Conservation (phyloP, 805 yeast species). For the Debaryomyces tyrocola region DNA sequence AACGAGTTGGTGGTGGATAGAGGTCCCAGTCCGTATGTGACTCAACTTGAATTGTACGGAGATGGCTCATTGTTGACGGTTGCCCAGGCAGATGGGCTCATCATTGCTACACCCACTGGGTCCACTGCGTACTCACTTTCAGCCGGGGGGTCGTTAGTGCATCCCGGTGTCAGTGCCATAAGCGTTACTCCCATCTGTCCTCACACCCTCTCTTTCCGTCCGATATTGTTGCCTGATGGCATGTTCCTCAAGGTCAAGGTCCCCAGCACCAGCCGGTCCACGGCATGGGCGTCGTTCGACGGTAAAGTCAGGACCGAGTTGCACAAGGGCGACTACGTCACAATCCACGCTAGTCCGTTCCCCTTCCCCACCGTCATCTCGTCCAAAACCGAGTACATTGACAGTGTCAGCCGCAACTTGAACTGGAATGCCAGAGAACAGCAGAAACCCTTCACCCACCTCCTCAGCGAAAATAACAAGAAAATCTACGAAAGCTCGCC, state of each 20-base stretch:
- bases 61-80: conserved; percentile 82
- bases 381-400: conserved; percentile 74
- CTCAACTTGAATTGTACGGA: conserved; percentile 86
- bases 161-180: conserved; percentile 90
- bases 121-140: conserved; percentile 94
- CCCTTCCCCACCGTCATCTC: conserved; percentile 92
- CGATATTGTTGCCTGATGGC: conserved; percentile 90
- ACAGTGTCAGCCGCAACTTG: conserved; percentile 78
- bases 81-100: conserved; percentile 92
- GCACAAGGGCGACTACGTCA: conserved; percentile 78
- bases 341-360: conserved; percentile 80
- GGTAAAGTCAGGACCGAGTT: conserved; percentile 87
- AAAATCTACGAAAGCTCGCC: conserved; percentile 17
- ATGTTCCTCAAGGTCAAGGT: conserved; percentile 81
- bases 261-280: conserved; percentile 73
- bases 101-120: conserved; percentile 93
- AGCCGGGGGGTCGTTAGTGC: conserved; percentile 94
- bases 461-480: conserved; percentile 48
- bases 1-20: conserved; percentile 90
- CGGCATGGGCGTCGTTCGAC: conserved; percentile 97
- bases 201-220: conserved; percentile 90
- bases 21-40: conserved; percentile 91
- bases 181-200: conserved; percentile 96
- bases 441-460: conserved; percentile 66
- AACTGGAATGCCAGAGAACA: conserved; percentile 93